A percentile compares a stretch with the other conserved stretches of the same genome.
Conservation (phyloP, 345 rosid species). For the Syzygium aromaticum region DNA sequence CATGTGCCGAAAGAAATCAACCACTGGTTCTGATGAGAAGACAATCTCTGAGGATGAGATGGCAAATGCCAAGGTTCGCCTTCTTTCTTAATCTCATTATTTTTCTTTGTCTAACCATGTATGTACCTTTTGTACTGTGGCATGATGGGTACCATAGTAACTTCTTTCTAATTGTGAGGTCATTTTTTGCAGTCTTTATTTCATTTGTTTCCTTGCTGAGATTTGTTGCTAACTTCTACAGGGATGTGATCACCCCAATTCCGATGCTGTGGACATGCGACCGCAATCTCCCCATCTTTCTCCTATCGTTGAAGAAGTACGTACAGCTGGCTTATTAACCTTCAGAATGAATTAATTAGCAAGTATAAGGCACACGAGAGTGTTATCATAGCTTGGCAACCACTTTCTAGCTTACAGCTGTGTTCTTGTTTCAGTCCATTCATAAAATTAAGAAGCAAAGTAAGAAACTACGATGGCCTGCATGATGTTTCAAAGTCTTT, state of each 20-base stretch:
- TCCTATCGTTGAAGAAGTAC: slow-evolving; percentile 31
- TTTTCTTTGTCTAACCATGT: not conserved
- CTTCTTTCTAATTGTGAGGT: not conserved
- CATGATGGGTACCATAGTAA: not conserved
- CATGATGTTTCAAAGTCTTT: not conserved
- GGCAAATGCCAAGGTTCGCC: slow-evolving; percentile 28
- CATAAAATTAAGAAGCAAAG: not conserved
- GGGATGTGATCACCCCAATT: not conserved
- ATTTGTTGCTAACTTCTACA: not conserved
- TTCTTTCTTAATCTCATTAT: not conserved
- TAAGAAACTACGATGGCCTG: not conserved
- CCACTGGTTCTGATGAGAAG: slow-evolving; percentile 27
- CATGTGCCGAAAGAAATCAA: slow-evolving; percentile 37
- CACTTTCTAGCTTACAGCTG: not conserved
- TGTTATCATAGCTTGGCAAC: not conserved
- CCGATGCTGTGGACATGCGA: not conserved
- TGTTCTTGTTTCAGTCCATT: not conserved
- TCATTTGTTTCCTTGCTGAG: not conserved
- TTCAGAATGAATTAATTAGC: not conserved
- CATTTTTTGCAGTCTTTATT: not conserved
- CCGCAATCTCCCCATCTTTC: slow-evolving; percentile 12
- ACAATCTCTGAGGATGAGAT: slow-evolving; percentile 38
- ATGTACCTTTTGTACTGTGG: not conserved
- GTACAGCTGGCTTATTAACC: not conserved
- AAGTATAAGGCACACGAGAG: not conserved